Conservation (phyloP, 176 grass and related monocot species). For the Zoysia pacifica region DNA sequence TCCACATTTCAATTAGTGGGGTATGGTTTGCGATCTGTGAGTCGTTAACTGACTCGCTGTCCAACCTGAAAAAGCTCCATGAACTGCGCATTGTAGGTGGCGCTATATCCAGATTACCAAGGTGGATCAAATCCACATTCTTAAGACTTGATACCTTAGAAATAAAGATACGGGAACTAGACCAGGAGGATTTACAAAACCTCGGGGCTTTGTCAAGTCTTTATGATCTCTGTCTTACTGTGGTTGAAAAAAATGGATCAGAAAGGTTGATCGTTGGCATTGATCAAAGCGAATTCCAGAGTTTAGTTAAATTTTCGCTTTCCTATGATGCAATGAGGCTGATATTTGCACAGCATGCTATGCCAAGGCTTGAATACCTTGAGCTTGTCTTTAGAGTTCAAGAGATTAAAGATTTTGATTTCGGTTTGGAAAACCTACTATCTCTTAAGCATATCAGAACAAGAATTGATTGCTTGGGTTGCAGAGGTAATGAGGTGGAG, state of each 20-base stretch:
- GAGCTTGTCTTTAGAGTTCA: neutral
- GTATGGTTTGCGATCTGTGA: neutral
- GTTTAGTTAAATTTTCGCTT: neutral
- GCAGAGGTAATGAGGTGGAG: neutral
- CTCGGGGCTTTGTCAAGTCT: neutral
- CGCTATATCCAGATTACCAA: neutral
- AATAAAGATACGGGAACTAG: neutral
- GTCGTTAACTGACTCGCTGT: neutral
- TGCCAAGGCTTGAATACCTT: conserved; percentile 15
- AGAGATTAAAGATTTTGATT: neutral
- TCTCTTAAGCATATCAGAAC: neutral
- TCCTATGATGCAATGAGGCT: neutral
- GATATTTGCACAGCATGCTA: neutral
- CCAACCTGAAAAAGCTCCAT: neutral
- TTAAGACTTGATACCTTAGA: neutral
- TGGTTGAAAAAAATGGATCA: neutral
- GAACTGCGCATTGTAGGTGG: neutral
- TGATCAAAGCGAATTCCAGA: neutral
- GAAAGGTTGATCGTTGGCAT: conserved; percentile 1
- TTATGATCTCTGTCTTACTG: neutral
- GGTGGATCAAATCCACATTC: neutral
- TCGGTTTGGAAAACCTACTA: neutral
- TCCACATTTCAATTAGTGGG: neutral
- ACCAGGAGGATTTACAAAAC: neutral
- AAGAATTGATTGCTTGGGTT: neutral